Base-by-base conservation (phyloP, 768 basidiomycete genomes). In the Fomitopsis serialis region DNA sequence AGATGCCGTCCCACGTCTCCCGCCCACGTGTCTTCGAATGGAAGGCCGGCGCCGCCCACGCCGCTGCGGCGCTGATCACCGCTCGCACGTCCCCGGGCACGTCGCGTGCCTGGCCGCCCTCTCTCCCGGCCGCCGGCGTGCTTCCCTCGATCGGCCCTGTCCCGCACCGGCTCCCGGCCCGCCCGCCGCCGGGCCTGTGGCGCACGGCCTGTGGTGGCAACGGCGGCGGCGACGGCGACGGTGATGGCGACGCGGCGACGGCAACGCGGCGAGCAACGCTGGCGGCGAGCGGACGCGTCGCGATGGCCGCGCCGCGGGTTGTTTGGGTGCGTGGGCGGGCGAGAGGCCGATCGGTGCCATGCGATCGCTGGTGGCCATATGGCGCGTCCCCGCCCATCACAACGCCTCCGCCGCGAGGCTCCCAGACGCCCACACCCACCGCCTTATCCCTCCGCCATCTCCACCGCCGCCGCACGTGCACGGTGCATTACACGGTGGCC, bases 21-120 rank as follows among this genome's bases (percentile, higher is more conserved):
- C 61, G 61, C 61, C 60, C 60, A 62, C 61, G 61, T 62, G 61
- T 45, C 54, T 58, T 57, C 58, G 21, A 53, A 50, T 59, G 58
- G 58, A 54, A 58, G 23, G 21, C 45, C 55, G 22, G 52, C 56
- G 40, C 50, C 45, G 53, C 46, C 36, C 54, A 53, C 57, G 45
- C 54, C 59, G 56, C 52, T 32, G 42, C 35, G 47, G 42, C 47
- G 52, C 47, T 37, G 36, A 42, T 29, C 49, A 47, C 42, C 50
- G 44, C 49, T 49, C 27, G 25, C 45, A 12, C 19, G 48, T 27
- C 40, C 10, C 49, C n/a, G 48, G 19, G 17, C 29, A 19, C 21
- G 34, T 27, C 35, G 37, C 17, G 49, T 45, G 44, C 45, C 23
- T 29, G 45, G 25, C 45, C 17, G n/a, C n/a, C n/a, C n/a, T n/a